Conservation (phyloP, 495 filamentous ascomycete species). For the Glarea lozoyensis region DNA sequence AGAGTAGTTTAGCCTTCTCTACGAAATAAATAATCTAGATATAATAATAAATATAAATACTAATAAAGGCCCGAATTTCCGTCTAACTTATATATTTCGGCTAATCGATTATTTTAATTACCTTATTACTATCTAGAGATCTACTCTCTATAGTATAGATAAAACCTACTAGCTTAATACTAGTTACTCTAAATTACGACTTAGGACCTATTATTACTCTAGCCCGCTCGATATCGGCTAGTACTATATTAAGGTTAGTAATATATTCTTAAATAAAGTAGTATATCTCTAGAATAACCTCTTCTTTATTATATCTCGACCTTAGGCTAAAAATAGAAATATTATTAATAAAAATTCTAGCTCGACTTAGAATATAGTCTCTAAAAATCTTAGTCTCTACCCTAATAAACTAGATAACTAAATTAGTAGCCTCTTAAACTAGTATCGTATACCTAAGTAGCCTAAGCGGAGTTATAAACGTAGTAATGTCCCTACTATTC, state of each 20-base stretch:
- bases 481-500: background rate
- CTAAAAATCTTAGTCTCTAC: background rate
- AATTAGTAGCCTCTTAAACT: constrained; percentile 2
- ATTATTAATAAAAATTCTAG: background rate
- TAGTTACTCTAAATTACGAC: background rate
- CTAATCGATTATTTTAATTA: constrained; percentile 4
- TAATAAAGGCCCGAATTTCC: background rate
- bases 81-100: background rate
- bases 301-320: background rate
- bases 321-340: background rate
- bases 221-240: background rate
- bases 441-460: background rate
- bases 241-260: background rate
- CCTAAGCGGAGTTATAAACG: background rate
- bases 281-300: background rate
- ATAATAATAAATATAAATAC: constrained; percentile 3
- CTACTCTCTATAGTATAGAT: background rate
- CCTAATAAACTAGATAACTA: background rate
- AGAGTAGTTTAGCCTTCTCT: background rate
- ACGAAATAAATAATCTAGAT: constrained; percentile 1
- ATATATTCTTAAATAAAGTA: background rate
- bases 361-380: background rate
- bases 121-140: constrained; percentile 1
- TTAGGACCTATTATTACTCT: constrained; percentile 1
- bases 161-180: background rate